Evolutionary conservation across 306 rosid species (phyloP), one percentile per base, ranked within the genome.

Genomic region (Urtica urens): DNA sequence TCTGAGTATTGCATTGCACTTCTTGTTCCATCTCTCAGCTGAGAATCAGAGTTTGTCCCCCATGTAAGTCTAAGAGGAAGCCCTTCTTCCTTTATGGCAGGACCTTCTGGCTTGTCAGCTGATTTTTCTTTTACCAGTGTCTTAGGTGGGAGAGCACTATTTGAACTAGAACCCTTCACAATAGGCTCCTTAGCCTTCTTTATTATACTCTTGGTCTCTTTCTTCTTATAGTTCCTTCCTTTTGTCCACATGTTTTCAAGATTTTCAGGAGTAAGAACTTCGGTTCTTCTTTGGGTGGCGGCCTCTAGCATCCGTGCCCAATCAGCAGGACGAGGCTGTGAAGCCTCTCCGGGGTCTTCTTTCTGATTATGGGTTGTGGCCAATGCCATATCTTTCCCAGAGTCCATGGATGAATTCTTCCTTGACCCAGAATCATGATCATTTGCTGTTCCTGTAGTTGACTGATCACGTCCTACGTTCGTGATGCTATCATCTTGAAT

Each of bases 201-300:
- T 54, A 57, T 70, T 47, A 55, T 45, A 57, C 48, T 58, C 75
- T 72, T 85, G 59, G 75, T 65, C 68, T 82, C 99, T 67, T 78
- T 92, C 72, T 58, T 86, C 54, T 78, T 85, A 62, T 92, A 92
- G 51, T 92, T 74, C 56, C 80, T 78, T 68, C 99, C 99, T 64
- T 85, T 92, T n/a, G 99, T 67, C 99, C 99, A 92, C 96, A 92
- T 69, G 71, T 92, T 92, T 66, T 92, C 99, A 20, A 92, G 94
- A 78, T 92, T 92, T 79, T 92, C 96, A 33, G 99, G 96, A 76
- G 73, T 65, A 55, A 85, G 99, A 77, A 82, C 84, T 55, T 85
- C 94, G 63, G 96, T 79, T 72, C 96, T 85, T 66, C 93, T 75
- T 70, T 92, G 92, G 46, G 93, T 85, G 23, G 75, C 96, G 52